A percentile compares a stretch with the other conserved stretches of the same genome.
Conservation (phyloP, 2,329 filamentous ascomycete species). For the Epichloe baconii region DNA sequence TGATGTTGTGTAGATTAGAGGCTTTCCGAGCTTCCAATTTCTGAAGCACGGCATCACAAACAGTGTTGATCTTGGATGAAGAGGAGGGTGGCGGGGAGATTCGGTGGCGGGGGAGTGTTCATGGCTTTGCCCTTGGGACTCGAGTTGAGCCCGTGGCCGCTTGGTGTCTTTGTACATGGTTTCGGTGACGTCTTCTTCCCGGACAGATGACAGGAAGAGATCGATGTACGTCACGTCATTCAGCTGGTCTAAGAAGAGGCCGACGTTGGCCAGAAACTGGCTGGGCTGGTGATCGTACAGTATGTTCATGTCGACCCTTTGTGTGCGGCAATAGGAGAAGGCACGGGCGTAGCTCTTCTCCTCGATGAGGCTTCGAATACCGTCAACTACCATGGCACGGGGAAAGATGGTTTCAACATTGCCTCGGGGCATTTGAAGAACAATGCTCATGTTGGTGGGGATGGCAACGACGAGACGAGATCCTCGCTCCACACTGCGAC, state of each 20-base stretch:
- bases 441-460: constrained; percentile 71
- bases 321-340: constrained; percentile 77
- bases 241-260: constrained; percentile 71
- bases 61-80: constrained; percentile 61
- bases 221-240: constrained; percentile 74
- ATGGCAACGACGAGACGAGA: constrained; percentile 79
- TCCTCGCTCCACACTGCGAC: constrained; percentile 81
- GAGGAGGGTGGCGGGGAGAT: constrained; percentile 6
- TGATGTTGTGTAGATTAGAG: constrained; percentile 73
- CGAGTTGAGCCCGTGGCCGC: constrained; percentile 18
- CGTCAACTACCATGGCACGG: constrained; percentile 80
- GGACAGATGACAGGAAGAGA: constrained; percentile 75
- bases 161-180: constrained; percentile 89
- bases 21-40: constrained; percentile 48
- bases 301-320: constrained; percentile 96
- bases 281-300: constrained; percentile 83
- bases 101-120: constrained; percentile 8
- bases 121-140: not conserved
- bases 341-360: constrained; percentile 70
- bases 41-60: constrained; percentile 74
- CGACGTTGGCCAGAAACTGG: constrained; percentile 67
- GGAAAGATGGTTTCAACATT: constrained; percentile 94
- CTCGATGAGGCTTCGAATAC: constrained; percentile 71
- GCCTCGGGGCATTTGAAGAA: constrained; percentile 89
- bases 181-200: constrained; percentile 86